Evolutionary conservation across 2,329 filamentous ascomycete genomes (phyloP).

Genomic region (Ceratocystis huliohia): DNA sequence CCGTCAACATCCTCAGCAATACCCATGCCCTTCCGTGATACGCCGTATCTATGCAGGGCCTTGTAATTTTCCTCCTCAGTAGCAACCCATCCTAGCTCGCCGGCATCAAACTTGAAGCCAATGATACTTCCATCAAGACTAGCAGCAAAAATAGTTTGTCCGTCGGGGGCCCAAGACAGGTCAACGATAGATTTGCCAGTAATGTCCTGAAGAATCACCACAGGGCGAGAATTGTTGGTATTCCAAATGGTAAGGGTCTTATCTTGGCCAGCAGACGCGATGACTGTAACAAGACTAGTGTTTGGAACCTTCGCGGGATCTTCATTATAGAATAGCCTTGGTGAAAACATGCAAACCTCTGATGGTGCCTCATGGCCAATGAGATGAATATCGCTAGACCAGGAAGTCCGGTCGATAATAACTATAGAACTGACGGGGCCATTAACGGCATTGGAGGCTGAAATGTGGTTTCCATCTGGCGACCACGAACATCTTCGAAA

Average conservation of each 20-base stretch:
- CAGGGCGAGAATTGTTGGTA: conserved; percentile 81
- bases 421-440: conserved; percentile 94
- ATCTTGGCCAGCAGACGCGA: conserved; percentile 92
- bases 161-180: conserved; percentile 85
- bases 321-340: conserved; percentile 67
- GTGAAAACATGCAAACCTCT: conserved; percentile 95
- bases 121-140: conserved; percentile 85
- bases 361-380: conserved; percentile 96
- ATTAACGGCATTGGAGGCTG: conserved; percentile 92
- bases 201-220: conserved; percentile 81
- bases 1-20: conserved; percentile 89
- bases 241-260: conserved; percentile 97
- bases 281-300: conserved; percentile 63
- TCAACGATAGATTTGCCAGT: conserved; percentile 88
- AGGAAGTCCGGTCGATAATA: conserved; percentile 80
- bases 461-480: conserved; percentile 92
- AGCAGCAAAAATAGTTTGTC: conserved; percentile 70
- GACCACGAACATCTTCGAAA: conserved; percentile 96
- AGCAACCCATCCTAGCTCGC: conserved; percentile 82
- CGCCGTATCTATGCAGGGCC: conserved; percentile 83
- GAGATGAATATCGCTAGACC: conserved; percentile 94
- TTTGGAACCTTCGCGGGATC: conserved; percentile 46
- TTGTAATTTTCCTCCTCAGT: conserved; percentile 82
- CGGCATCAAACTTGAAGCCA: conserved; percentile 65
- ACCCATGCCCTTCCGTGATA: conserved; percentile 72